Evolutionary conservation across 139 green algal species (phyloP).

Genomic region (Coelastrella sp.): DNA sequence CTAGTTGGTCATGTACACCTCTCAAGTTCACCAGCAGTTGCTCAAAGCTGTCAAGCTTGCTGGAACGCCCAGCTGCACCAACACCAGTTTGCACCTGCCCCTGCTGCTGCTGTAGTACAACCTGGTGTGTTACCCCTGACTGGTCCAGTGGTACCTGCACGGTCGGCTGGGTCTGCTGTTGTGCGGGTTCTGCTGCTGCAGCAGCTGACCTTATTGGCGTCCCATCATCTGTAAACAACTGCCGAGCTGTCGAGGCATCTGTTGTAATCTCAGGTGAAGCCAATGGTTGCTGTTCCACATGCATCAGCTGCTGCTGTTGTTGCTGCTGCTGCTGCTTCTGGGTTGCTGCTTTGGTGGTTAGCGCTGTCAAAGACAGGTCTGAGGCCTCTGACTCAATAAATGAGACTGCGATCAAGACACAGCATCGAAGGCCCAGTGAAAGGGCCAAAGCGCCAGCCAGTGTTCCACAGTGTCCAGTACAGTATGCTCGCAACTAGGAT

Average conservation of each 20-base stretch:
- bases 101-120: neutral
- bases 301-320: neutral
- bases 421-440: no score
- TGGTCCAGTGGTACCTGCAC: neutral
- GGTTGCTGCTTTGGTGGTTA: neutral
- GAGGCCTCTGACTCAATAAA: conserved; percentile 36
- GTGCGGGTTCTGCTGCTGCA: neutral
- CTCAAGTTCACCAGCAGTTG: neutral
- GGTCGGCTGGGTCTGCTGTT: neutral
- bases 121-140: neutral
- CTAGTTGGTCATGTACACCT: neutral
- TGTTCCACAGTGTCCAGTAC: no score
- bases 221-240: conserved; percentile 3
- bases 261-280: neutral
- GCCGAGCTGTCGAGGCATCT: neutral
- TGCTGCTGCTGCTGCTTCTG: conserved; percentile 5
- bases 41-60: neutral
- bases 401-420: no score
- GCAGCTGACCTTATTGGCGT: neutral
- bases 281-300: neutral
- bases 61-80: no score
- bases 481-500: no score
- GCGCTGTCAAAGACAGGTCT: conserved; percentile 9
- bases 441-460: no score
- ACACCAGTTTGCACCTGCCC: no score